Conservation (phyloP, 805 yeast species). For the Deakozyma indianensis region DNA sequence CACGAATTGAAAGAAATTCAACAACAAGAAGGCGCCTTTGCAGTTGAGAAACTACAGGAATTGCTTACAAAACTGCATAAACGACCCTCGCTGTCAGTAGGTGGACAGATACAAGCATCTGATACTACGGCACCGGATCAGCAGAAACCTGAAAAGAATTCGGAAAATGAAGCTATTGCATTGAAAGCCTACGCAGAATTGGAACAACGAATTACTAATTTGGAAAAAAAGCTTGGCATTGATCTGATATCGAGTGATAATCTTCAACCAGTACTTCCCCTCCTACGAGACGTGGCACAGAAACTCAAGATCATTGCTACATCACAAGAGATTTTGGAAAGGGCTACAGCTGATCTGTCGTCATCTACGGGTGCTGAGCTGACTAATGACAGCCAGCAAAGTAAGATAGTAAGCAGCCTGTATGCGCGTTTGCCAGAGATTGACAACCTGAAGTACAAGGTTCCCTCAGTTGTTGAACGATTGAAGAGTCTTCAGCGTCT, state of each 20-base stretch:
- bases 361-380: background rate
- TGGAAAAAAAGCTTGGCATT: background rate
- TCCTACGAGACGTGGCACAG: background rate
- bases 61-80: background rate
- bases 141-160: no score
- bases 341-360: background rate
- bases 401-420: background rate
- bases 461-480: background rate
- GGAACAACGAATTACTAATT: background rate
- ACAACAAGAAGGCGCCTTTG: background rate
- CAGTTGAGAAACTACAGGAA: background rate
- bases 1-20: background rate
- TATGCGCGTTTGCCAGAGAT: background rate
- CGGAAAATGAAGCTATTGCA: background rate
- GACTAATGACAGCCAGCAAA: background rate
- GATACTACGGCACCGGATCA: no score
- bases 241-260: background rate
- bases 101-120: no score
- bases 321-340: background rate
- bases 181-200: background rate
- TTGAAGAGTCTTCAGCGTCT: background rate
- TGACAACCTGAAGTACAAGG: background rate
- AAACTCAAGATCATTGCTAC: background rate
- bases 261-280: background rate
- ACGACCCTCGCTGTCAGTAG: background rate